A percentile compares a stretch with the other conserved stretches of the same genome.
Evolutionary conservation across 2,329 filamentous ascomycete species (phyloP).

Genomic region (Cladorrhinum sp.): DNA sequence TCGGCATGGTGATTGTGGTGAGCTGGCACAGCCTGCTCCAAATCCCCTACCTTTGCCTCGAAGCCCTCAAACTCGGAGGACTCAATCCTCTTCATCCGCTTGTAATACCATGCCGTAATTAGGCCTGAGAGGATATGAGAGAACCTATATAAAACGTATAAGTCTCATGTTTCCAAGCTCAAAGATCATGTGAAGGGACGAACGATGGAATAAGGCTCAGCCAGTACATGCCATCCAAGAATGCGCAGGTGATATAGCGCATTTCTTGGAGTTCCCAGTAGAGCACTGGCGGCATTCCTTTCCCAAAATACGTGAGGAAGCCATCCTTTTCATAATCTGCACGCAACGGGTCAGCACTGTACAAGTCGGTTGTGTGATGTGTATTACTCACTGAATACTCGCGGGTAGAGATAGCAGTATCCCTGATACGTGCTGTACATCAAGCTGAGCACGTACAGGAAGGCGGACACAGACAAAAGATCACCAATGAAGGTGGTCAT

Average conservation of each 20-base stretch:
- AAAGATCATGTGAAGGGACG: not conserved
- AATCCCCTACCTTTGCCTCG: not conserved
- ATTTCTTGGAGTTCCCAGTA: not conserved
- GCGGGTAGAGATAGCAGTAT: conserved; percentile 3
- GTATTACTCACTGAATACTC: not conserved
- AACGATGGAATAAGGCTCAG: not conserved
- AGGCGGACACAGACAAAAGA: not conserved
- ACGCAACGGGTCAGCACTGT: too few relatives aligned
- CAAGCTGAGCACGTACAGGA: not conserved
- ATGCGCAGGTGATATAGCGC: not conserved
- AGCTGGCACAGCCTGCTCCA: not conserved
- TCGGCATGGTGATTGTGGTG: not conserved
- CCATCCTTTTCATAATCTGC: conserved; percentile 5
- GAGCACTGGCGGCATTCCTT: not conserved
- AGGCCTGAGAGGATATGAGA: conserved; percentile 2
- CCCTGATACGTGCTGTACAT: not conserved
- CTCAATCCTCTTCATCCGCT: not conserved
- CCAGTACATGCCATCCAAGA: not conserved
- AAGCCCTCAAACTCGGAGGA: not conserved
- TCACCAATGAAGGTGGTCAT: conserved; percentile 2
- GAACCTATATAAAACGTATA: not conserved
- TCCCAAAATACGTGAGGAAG: conserved; percentile 1
- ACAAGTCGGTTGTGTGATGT: too few relatives aligned
- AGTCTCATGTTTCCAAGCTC: not conserved
- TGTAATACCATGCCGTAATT: not conserved